phyloP scores from a whole-genome alignment of 2,329 filamentous ascomycete species.

The Aspergillus pseudonomiae region DNA sequence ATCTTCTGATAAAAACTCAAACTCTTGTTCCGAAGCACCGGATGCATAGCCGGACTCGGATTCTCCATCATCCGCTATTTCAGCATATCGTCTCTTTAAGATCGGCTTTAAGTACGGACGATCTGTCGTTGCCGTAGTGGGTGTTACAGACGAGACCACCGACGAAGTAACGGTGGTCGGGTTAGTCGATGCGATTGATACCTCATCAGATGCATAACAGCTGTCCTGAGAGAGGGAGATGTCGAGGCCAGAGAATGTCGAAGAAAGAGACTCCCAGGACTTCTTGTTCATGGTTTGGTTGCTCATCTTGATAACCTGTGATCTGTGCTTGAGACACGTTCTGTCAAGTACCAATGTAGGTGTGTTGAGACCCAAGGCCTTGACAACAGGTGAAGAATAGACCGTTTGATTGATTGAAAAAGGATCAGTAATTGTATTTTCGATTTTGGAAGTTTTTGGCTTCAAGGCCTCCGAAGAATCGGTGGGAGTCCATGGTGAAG shows the following conservation, averaged over 20 bases:
- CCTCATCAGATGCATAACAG: constrained; percentile 43
- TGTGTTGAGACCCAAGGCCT: constrained; percentile 2
- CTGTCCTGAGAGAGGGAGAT: constrained; percentile 43
- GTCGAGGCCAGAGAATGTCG: constrained; percentile 40
- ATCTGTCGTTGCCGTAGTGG: constrained; percentile 24
- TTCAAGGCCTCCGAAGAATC: constrained; percentile 34
- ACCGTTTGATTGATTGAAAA: constrained; percentile 7
- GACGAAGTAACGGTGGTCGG: constrained; percentile 27
- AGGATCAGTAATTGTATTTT: constrained; percentile 14
- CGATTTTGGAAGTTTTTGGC: constrained; percentile 27
- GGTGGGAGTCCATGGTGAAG: constrained; percentile 36
- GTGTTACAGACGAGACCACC: constrained; percentile 25
- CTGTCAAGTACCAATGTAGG: not conserved
- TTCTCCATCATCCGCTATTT: constrained; percentile 29
- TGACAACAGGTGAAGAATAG: constrained; percentile 6
- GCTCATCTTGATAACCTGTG: constrained; percentile 30
- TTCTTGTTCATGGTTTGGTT: constrained; percentile 28
- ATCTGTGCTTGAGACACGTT: constrained; percentile 3
- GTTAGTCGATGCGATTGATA: constrained; percentile 36
- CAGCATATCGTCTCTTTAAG: constrained; percentile 35
- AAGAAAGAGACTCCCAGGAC: constrained; percentile 43
- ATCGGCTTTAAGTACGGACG: constrained; percentile 37
- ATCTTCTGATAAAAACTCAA: constrained; percentile 14
- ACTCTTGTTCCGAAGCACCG: constrained; percentile 33
- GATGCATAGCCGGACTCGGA: constrained; percentile 45